Evolutionary conservation across 352 stramenopile species (phyloP), one percentile per base, ranked within the genome.

Genomic region (Phytophthora palmivora): DNA sequence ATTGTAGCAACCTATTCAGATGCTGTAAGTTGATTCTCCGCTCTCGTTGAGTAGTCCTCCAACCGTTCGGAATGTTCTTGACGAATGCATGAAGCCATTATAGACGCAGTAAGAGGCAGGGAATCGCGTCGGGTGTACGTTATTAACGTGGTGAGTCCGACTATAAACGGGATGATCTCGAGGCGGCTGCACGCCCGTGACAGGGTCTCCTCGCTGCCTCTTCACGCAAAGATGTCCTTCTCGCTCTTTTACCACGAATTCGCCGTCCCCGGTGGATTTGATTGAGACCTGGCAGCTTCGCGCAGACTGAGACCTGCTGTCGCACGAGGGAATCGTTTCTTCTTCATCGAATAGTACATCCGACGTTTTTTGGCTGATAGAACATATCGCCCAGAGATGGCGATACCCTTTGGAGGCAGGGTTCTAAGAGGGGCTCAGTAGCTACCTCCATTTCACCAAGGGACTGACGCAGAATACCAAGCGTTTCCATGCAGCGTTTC

Each of bases 151-250:
- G 57, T 16, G 0, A 61, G 44, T 33, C 62, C 21, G 8, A 26
- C 28, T 10, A 24, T 22, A 61, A 57, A 61, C 9, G 43, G 50
- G 18, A 61, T 12, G 5, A 33, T 30, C 43, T 67, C 49, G 19
- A 34, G 48, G 10, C 43, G 34, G 3, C 36, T 42, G 15, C 34
- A 43, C 1, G 28, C 37, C 10, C 28, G 46, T 1, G 44, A 44
- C 8, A 57, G 43, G 3, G 16, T 42, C 33, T 62, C 56, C 18
- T 62, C 44, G 32, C 43, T 58, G 2, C 59, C 50, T 42, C 28
- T 21, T 6, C 37, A 67, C 5, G 4, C 37, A 14, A 61, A 36
- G 6, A 61, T 67, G 4, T 26, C 42, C 0, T 45, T 37, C 5
- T 33, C 21, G 11, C 11, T 4, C 22, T 41, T 28, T 4, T 30